phyloP scores from a whole-genome alignment of 2,329 filamentous ascomycete species.

The Sarocladium oryzae region DNA sequence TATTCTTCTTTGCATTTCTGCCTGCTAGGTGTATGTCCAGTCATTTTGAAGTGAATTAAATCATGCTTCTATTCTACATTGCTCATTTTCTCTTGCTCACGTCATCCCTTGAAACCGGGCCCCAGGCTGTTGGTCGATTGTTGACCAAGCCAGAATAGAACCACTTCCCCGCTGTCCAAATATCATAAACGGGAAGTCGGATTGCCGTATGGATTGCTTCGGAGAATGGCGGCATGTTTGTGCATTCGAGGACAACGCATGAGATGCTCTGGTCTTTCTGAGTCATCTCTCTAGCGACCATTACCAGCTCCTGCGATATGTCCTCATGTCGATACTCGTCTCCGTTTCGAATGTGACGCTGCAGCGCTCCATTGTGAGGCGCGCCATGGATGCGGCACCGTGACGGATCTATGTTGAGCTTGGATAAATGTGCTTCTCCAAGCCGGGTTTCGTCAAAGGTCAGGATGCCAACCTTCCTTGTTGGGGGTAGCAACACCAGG shows the following conservation, averaged over 20 bases:
- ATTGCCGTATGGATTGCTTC: slow-evolving; percentile 24
- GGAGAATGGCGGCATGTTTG: slow-evolving; percentile 28
- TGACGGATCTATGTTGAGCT: slow-evolving; percentile 17
- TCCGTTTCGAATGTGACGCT: slow-evolving; percentile 15
- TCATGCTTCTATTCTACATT: neutral
- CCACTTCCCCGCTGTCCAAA: slow-evolving; percentile 28
- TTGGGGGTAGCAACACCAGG: slow-evolving; percentile 18
- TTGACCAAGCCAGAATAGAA: slow-evolving; percentile 26
- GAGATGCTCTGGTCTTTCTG: slow-evolving; percentile 16
- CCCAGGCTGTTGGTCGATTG: slow-evolving; percentile 12
- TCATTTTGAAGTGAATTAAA: too few relatives aligned
- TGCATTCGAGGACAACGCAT: slow-evolving; percentile 25
- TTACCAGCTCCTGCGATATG: slow-evolving; percentile 18
- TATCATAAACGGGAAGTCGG: slow-evolving; percentile 27
- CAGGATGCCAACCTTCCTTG: slow-evolving; percentile 22
- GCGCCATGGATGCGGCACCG: slow-evolving; percentile 17
- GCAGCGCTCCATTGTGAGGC: slow-evolving; percentile 16
- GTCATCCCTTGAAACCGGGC: neutral
- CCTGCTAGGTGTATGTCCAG: too few relatives aligned
- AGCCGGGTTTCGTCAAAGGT: slow-evolving; percentile 24
- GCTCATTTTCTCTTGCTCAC: neutral
- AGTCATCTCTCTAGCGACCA: slow-evolving; percentile 13
- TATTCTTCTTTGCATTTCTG: too few relatives aligned
- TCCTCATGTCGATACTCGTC: slow-evolving; percentile 14
- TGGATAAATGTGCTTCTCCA: slow-evolving; percentile 14